Conservation (phyloP, 257 asterid species). For the Echites panduratus region DNA sequence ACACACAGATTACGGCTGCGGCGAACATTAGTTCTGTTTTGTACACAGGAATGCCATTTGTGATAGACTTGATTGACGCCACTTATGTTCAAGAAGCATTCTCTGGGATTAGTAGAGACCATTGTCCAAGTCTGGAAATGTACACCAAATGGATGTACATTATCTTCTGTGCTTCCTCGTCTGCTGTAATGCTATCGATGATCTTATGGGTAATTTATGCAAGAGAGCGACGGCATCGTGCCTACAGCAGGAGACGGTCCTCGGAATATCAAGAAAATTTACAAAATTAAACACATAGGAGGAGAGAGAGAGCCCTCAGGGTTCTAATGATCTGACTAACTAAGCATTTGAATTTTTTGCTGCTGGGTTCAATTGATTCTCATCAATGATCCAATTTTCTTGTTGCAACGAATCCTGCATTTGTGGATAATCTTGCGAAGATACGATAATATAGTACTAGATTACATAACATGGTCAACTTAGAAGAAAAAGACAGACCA, state of each 20-base stretch:
- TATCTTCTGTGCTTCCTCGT: constrained; percentile 25
- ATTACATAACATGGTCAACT: too few relatives aligned
- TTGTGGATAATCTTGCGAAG: background rate
- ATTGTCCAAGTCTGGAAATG: constrained; percentile 21
- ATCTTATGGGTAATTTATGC: constrained; percentile 30
- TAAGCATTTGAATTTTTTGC: background rate
- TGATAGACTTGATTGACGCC: constrained; percentile 26
- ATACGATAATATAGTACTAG: too few relatives aligned
- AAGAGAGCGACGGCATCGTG: constrained; percentile 25
- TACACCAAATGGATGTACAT: constrained; percentile 23
- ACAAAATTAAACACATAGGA: background rate
- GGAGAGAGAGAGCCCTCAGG: background rate
- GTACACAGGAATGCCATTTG: constrained; percentile 25
- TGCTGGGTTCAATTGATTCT: background rate
- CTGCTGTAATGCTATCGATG: constrained; percentile 22
- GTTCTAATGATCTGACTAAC: background rate
- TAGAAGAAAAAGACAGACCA: too few relatives aligned
- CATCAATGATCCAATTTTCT: background rate
- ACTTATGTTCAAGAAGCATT: constrained; percentile 24
- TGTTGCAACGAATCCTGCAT: background rate
- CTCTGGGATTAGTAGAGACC: constrained; percentile 12
- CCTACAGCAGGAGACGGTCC: background rate
- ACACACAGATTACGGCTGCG: constrained; percentile 20
- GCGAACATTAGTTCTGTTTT: constrained; percentile 27
- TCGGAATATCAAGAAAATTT: background rate